These are phyloP conservation scores for Aureobasidium sp. DNA, from an alignment of 2,329 filamentous ascomycete genomes.

Conservation along the genomic window DNA sequence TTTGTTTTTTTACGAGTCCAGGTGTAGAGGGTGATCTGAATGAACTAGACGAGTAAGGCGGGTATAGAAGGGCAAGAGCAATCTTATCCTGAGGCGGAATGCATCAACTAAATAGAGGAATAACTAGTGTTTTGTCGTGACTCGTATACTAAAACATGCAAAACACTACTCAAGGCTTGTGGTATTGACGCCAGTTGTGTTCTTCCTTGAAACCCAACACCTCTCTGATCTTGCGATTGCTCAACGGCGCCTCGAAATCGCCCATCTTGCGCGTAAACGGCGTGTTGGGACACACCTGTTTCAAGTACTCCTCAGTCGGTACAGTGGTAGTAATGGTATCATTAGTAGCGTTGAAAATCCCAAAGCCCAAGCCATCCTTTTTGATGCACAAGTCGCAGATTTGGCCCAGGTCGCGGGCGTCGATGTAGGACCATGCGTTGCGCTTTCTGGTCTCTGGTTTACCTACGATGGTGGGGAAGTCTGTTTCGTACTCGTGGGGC, in stretches of 20 bases:
- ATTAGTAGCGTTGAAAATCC: conserved; percentile 57
- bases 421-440: conserved; percentile 56
- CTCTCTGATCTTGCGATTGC: conserved; percentile 51
- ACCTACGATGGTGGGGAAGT: conserved; percentile 44
- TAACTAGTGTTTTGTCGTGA: neutral
- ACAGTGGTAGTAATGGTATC: conserved; percentile 48
- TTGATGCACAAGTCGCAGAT: conserved; percentile 49
- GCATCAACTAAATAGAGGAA: neutral
- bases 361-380: conserved; percentile 49
- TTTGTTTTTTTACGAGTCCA: too few relatives aligned
- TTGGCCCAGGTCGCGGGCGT: conserved; percentile 52
- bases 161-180: conserved; percentile 23
- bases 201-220: conserved; percentile 51
- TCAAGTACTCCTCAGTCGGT: conserved; percentile 45
- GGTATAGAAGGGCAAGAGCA: too few relatives aligned
- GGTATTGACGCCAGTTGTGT: conserved; percentile 48
- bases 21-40: too few relatives aligned
- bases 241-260: conserved; percentile 51
- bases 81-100: too few relatives aligned
- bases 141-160: neutral
- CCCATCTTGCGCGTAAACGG: conserved; percentile 48
- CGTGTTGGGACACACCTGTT: conserved; percentile 40
- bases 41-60: too few relatives aligned
- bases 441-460: conserved; percentile 44
- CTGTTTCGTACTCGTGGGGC: conserved; percentile 49